Evolutionary conservation across 1,139 yeast species (phyloP), one percentile per base, ranked within the genome.

Genomic region (Tardiomyces digboiensis): DNA sequence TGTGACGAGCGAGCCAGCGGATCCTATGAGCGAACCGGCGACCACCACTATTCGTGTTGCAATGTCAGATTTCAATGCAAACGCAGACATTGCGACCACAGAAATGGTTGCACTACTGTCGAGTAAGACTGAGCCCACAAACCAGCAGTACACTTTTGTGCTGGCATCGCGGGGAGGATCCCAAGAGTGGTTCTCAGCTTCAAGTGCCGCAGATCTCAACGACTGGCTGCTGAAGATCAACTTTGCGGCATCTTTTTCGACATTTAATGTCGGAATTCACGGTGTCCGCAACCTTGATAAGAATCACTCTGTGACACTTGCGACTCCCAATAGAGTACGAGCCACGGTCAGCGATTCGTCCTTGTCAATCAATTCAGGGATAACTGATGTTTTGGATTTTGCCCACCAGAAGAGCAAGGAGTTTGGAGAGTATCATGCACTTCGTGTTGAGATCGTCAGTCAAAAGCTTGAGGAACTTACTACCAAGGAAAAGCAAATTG

Each of bases 161-260:
- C 51, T 64, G 13, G 58, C 61, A 0, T 58, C 61, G 12, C 53
- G 65, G 7, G 64, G 64, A 3, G 66, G 65, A 2, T 49, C 59
- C 7, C 62, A 58, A 40, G 68, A 66, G 39, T 64, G 65, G 61
- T 60, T 65, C 46, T 60, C 63, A 7, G 65, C 67, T 1, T 49
- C 49, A 5, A 48, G 52, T 2, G 60, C 56, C 21, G 56, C 46
- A 1, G 82, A 76, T 40, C 62, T 72, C 59, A 56, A 61, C 16
- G 72, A 73, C 26, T 80, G 87, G 87, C 68, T 78, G 41, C 65
- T 66, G 38, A 62, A 74, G 13, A 75, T 80, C 51, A 80, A 80
- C 51, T 69, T 71, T 49, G 64, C 78, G 12, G 74, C 81, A 1
- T 71, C 82, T 0, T 60, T 76, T 41, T 72, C 71, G 39, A 68